These are phyloP conservation scores for Venturia pyrina DNA, from an alignment of 2,329 filamentous ascomycete genomes.

Conservation along the genomic window DNA sequence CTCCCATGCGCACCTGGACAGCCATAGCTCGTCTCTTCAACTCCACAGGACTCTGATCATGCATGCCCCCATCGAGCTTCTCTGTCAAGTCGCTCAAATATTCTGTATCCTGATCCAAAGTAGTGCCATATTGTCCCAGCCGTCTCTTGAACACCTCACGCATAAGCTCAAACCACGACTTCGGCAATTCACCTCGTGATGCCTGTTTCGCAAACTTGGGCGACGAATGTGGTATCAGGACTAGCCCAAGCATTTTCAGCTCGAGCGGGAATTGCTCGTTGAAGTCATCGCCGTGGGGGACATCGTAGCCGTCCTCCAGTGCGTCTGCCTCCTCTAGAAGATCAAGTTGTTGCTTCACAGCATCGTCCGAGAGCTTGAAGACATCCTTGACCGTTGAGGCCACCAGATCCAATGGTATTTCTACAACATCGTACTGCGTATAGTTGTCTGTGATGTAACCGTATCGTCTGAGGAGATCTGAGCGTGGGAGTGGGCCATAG, in stretches of 20 bases:
- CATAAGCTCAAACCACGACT: slow-evolving; percentile 30
- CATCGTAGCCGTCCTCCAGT: slow-evolving; percentile 62
- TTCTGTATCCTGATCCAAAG: slow-evolving; percentile 41
- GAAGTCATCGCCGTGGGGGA: slow-evolving; percentile 24
- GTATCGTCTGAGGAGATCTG: slow-evolving; percentile 73
- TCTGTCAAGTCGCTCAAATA: slow-evolving; percentile 17
- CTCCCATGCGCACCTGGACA: slow-evolving; percentile 56
- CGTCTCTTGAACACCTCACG: slow-evolving; percentile 29
- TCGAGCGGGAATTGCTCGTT: slow-evolving; percentile 29
- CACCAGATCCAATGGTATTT: slow-evolving; percentile 57
- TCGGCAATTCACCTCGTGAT: slow-evolving; percentile 33
- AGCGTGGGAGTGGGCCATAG: slow-evolving; percentile 74
- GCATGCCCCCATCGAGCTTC: slow-evolving; percentile 41
- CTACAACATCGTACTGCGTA: slow-evolving; percentile 69
- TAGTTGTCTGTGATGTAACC: slow-evolving; percentile 80
- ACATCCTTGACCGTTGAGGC: slow-evolving; percentile 34
- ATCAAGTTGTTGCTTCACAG: slow-evolving; percentile 10
- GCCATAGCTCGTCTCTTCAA: slow-evolving; percentile 44
- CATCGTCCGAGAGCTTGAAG: slow-evolving; percentile 29
- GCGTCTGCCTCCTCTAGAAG: slow-evolving; percentile 3
- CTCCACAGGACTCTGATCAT: slow-evolving; percentile 55
- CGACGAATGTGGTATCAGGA: neutral
- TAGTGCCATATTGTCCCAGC: slow-evolving; percentile 42
- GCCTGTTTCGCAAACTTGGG: slow-evolving; percentile 25
- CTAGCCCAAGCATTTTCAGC: slow-evolving; percentile 22